Base-by-base conservation (phyloP, 805 yeast species). In the Candida maltosa region DNA sequence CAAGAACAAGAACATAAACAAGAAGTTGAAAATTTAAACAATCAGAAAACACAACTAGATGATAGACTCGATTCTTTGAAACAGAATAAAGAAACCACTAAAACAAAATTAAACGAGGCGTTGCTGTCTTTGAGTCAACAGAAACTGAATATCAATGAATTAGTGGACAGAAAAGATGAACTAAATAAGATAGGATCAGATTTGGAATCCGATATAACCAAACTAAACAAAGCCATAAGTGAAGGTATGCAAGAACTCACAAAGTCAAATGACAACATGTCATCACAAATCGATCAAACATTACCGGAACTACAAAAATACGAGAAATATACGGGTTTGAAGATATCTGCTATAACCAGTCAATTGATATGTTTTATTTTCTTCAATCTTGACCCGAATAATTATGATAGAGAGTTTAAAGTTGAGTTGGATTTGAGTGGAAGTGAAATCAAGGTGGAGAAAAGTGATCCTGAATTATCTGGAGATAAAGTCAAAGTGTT, bases 271-370 rank as follows among this genome's bases (percentile, higher is more conserved):
- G 56, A 58, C 32, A 53, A 58, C 24, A 49, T 76, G 23, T 52
- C 54, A 14, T 41, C 48, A 7, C 85, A 80, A 47, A 58, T 69
- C 6, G 60, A 58, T 19, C 60, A 59, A 26, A 78, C 78, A 39
- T 57, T 60, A 11, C 77, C 78, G 0, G 86, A 80, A 48, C 58
- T 76, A 26, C 37, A 57, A 12, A 61, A 70, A 26, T 76, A 70
- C 54, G 84, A 80, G 41, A 53, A 61, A 25, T 57, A 76, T 32
- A 56, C 79, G 29, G 87, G 87, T 1, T 49, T 81, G 37, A 59
- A 60, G 23, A 69, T 81, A 14, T 76, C 73, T 36, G 78, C 78
- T 3, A 53, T 75, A 2, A 54, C 59, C 14, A 70, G 66, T 6
- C 76, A 72, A 35, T 44, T 67, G 22, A 49, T 81, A 29, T 58